Evolutionary conservation across 2,329 filamentous ascomycete genomes (phyloP), one percentile per base, ranked within the genome.

Genomic region (Grosmannia serpens): DNA sequence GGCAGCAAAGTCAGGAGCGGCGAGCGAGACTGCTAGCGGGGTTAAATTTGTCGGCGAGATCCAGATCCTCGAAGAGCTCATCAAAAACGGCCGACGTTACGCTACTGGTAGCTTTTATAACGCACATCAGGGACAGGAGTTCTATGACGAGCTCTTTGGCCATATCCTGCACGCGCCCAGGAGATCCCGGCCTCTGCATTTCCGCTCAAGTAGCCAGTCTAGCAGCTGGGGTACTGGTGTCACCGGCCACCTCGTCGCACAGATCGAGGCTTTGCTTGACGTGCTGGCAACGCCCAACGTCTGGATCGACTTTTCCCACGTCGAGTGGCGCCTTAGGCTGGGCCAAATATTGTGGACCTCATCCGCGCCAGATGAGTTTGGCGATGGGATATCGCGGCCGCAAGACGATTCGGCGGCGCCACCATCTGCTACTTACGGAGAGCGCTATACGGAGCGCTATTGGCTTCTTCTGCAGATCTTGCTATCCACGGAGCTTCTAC

Each of bases 251-350:
- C 73, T 90, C 24, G 78, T 84, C 50, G 83, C 87, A 41, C 87
- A 90, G 67, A 88, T 89, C 58, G 77, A 85, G 63, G 80, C 83
- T 4, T 71, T 90, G 22, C 77, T 89, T 52, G 83, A 83, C 66
- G 80, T 86, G 11, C 75, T 90, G 51, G 81, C 79, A 0, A 73
- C 81, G 9, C 77, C 83, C 57, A 85, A 86, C 58, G 80, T 88
- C 52, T 90, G 87, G 87, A 79, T 87, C 56, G 86, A 90, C 69
- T 87, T 90, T 63, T 86, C 85, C 24, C 77, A 84, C 35, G 83
- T 89, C 8, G 86, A 89, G 67, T 89, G 86, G 86, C 79, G 87
- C 44, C 86, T 90, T 59, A 77, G 85, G 15, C 74, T 90, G 1
- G 87, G 87, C 8, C 86, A 89, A 69, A 77, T 89, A 49, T 70